Evolutionary conservation across 176 grass and related monocot genomes (phyloP).

Genomic region (Cymbopogon citratus): DNA sequence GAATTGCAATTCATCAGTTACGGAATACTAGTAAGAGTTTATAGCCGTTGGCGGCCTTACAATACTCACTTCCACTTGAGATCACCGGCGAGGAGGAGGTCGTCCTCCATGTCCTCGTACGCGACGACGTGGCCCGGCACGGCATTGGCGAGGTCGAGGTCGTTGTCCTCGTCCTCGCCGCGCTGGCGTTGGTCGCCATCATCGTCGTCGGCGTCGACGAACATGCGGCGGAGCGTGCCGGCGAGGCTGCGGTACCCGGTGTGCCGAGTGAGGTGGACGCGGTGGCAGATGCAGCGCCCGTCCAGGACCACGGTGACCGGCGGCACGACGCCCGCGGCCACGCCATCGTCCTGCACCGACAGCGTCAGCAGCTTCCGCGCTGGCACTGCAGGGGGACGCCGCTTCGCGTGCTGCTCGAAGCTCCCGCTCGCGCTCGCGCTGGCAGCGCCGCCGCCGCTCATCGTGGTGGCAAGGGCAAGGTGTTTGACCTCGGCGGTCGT

Average conservation of each 20-base stretch:
- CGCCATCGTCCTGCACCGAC: constrained; percentile 34
- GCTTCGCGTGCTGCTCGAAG: constrained; percentile 21
- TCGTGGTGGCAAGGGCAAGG: background rate
- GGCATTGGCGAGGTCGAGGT: constrained; percentile 64
- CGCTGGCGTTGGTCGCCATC: background rate
- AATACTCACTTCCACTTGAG: constrained; percentile 75
- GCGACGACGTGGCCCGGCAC: constrained; percentile 81
- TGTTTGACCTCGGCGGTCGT: background rate
- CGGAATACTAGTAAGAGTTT: background rate
- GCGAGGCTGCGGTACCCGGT: constrained; percentile 69
- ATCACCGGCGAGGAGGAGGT: constrained; percentile 87
- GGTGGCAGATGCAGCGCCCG: constrained; percentile 81
- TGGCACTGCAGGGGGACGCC: constrained; percentile 1
- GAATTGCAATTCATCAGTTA: background rate
- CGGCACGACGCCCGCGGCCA: constrained; percentile 53
- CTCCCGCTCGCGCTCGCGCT: background rate
- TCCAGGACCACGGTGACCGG: constrained; percentile 82
- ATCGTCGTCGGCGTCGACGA: constrained; percentile 43
- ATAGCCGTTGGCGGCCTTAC: background rate
- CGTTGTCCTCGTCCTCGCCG: background rate
- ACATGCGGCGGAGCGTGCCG: constrained; percentile 52
- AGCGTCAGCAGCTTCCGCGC: constrained; percentile 48
- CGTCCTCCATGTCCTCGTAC: constrained; percentile 93
- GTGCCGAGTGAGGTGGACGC: constrained; percentile 60
- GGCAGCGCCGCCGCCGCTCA: constrained; percentile 20